Conservation (phyloP, 2,329 filamentous ascomycete genomes). For the Stagonosporopsis cucurbitacearum region DNA sequence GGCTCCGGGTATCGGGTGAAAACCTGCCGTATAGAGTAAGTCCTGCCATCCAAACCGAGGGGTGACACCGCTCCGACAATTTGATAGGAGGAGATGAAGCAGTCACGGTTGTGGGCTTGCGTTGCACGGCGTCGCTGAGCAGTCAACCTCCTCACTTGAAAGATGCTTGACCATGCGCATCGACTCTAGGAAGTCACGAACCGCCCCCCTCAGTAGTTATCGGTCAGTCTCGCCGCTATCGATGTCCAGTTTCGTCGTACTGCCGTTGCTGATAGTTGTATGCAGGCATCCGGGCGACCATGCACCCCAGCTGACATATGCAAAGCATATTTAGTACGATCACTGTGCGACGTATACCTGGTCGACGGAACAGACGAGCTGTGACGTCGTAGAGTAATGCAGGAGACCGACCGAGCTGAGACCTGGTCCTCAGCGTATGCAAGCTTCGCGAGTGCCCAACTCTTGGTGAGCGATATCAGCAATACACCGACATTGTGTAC, state of each 20-base stretch:
- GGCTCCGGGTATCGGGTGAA: slow-evolving; percentile 8
- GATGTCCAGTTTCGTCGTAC: background rate
- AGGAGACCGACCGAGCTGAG: background rate
- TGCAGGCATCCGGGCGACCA: background rate
- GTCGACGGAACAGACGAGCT: background rate
- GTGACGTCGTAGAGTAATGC: slow-evolving; percentile 7
- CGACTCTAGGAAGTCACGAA: background rate
- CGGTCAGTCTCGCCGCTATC: background rate
- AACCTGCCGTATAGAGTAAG: slow-evolving; percentile 8
- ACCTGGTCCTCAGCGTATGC: background rate
- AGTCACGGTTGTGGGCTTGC: slow-evolving; percentile 1
- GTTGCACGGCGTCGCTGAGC: background rate
- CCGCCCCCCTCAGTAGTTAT: background rate
- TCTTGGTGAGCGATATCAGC: background rate
- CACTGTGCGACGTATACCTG: slow-evolving; percentile 3
- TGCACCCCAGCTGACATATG: slow-evolving; percentile 6
- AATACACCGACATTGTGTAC: too few species aligned
- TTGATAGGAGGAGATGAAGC: background rate
- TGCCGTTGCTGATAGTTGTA: background rate
- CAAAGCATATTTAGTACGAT: background rate
- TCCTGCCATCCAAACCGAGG: slow-evolving; percentile 1
- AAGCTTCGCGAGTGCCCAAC: background rate
- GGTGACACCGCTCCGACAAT: background rate
- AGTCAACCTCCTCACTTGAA: background rate
- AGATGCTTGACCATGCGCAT: background rate